These are phyloP conservation scores for Vigna radiata DNA, from an alignment of 306 rosid species.

Conservation along the genomic window DNA sequence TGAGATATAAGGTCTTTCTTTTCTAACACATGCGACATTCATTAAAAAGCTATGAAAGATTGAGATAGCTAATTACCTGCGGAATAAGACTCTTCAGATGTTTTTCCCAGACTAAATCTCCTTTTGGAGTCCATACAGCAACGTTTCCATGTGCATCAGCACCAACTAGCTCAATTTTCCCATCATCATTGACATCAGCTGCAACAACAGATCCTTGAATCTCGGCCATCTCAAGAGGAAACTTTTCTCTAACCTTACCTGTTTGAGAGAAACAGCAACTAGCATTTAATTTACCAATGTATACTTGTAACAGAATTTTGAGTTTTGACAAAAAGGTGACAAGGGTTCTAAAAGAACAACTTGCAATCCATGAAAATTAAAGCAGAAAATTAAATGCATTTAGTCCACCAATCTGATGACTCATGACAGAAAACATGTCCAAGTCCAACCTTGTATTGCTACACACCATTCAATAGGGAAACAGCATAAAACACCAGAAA, in stretches of 20 bases:
- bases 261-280: conserved; percentile 46
- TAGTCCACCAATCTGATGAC: conserved; percentile 6
- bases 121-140: conserved; percentile 95
- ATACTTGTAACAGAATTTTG: conserved; percentile 1
- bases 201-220: conserved; percentile 92
- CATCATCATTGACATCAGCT: conserved; percentile 97
- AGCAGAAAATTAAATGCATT: conserved; percentile 22
- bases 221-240: conserved; percentile 99
- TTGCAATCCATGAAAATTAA: conserved; percentile 25
- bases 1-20: too few relatives aligned
- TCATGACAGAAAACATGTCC: conserved; percentile 20
- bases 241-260: conserved; percentile 92
- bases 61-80: conserved; percentile 59
- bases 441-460: conserved; percentile 6
- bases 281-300: conserved; percentile 21
- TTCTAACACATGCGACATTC: not conserved
- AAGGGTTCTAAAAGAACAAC: conserved; percentile 34
- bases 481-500: conserved; percentile 1
- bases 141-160: conserved; percentile 93
- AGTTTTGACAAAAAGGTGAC: conserved; percentile 4
- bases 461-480: not conserved
- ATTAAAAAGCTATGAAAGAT: conserved; percentile 34
- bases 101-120: conserved; percentile 84
- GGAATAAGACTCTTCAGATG: conserved; percentile 96
- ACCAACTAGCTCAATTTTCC: conserved; percentile 94